Conservation (phyloP, 2,329 filamentous ascomycete genomes). For the Alternaria panax region DNA sequence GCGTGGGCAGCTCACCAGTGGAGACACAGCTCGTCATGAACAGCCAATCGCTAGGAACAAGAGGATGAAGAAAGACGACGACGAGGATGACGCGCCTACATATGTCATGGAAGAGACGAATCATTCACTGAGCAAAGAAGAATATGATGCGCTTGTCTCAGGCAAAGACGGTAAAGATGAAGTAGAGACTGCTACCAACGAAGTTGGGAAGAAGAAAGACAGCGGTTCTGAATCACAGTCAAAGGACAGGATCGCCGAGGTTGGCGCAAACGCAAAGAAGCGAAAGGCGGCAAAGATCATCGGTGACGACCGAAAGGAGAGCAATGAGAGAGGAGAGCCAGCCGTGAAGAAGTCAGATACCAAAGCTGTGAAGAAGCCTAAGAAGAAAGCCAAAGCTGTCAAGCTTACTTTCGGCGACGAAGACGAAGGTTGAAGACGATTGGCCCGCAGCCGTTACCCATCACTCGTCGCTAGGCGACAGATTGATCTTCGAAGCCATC, state of each 20-base stretch:
- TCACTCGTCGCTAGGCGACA: no score
- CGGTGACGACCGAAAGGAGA: constrained; percentile 37
- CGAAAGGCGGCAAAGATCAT: constrained; percentile 49
- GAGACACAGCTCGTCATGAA: constrained; percentile 55
- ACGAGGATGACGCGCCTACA: constrained; percentile 78
- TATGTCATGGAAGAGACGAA: constrained; percentile 78
- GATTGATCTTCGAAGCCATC: neutral
- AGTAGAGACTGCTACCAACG: constrained; percentile 13
- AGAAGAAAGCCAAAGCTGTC: constrained; percentile 48
- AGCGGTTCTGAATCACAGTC: constrained; percentile 17
- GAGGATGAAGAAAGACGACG: constrained; percentile 63
- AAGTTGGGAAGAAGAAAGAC: constrained; percentile 7
- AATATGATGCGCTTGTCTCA: constrained; percentile 56
- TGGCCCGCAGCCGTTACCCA: no score
- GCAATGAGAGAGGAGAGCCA: constrained; percentile 16
- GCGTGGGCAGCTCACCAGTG: constrained; percentile 62
- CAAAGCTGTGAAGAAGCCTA: constrained; percentile 41
- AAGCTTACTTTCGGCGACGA: constrained; percentile 51
- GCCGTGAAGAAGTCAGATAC: constrained; percentile 16
- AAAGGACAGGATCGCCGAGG: constrained; percentile 44
- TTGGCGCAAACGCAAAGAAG: constrained; percentile 47
- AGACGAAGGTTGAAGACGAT: constrained; percentile 33
- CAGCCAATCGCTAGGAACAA: constrained; percentile 54
- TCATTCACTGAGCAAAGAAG: constrained; percentile 63
- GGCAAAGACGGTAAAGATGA: constrained; percentile 33